These are phyloP conservation scores for Exsudoporus frostii DNA, from an alignment of 768 basidiomycete species.

Conservation along the genomic window DNA sequence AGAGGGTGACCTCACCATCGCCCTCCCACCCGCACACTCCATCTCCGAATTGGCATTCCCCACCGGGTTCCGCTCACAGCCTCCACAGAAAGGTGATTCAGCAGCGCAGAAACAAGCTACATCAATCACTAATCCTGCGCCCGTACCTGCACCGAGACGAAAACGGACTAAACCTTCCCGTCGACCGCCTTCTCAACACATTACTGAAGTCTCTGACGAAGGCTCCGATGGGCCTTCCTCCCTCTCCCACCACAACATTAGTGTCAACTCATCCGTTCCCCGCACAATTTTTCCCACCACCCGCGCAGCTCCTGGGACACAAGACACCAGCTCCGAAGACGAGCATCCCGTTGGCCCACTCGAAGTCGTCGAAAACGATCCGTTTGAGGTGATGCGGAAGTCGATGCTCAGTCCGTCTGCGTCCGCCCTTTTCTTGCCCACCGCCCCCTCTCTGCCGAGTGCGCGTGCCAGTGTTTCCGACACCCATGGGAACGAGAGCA, in stretches of 20 bases:
- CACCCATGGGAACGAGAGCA: background rate
- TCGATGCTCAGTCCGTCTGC: conserved; percentile 3
- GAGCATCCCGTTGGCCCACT: conserved; percentile 13
- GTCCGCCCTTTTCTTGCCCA: background rate
- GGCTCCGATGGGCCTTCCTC: conserved; percentile 5
- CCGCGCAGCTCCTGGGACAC: background rate
- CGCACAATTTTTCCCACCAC: background rate
- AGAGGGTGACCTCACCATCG: conserved; percentile 13
- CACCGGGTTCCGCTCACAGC: conserved; percentile 13
- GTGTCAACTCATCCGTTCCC: background rate
- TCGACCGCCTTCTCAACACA: conserved; percentile 25
- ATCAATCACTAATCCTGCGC: background rate
- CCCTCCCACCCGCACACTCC: conserved; percentile 25
- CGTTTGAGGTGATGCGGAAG: conserved; percentile 18
- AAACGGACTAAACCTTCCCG: conserved; percentile 6
- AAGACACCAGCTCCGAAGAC: conserved; percentile 21
- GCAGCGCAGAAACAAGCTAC: background rate
- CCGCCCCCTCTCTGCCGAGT: background rate
- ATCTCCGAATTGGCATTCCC: conserved; percentile 28
- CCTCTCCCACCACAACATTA: background rate
- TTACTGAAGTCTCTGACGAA: conserved; percentile 25
- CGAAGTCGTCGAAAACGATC: conserved; percentile 25
- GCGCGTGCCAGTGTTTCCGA: background rate
- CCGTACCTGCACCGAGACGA: background rate
- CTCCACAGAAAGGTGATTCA: background rate